A percentile compares a stretch with the other conserved stretches of the same genome.
phyloP scores from a whole-genome alignment of 176 grass and related monocot species.

The Musa itinerans region DNA sequence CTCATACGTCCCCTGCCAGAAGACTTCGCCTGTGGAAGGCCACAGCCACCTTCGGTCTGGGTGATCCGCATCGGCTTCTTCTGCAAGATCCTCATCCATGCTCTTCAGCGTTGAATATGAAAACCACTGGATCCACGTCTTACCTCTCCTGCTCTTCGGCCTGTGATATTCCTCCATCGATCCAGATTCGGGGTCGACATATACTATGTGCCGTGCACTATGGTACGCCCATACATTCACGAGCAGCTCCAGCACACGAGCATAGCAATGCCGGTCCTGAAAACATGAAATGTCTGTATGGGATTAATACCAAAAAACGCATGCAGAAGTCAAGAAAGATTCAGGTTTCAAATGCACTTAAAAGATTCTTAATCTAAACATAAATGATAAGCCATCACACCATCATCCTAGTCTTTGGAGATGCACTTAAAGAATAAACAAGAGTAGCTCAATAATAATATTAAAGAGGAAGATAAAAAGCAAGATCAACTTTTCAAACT shows the following conservation, averaged over 20 bases:
- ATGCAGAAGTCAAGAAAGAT: too few relatives aligned
- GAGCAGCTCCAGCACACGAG: conserved; percentile 71
- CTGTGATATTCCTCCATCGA: conserved; percentile 74
- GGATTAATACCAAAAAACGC: too few relatives aligned
- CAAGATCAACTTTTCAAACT: too few relatives aligned
- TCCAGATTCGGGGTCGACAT: conserved; percentile 72
- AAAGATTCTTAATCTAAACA: too few relatives aligned
- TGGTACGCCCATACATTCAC: conserved; percentile 94
- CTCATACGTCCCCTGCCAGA: conserved; percentile 81
- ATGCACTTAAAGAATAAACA: too few relatives aligned
- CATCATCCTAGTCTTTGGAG: too few relatives aligned
- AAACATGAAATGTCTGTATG: background rate
- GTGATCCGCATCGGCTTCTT: conserved; percentile 57
- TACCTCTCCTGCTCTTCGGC: conserved; percentile 40
- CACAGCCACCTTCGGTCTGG: conserved; percentile 58
- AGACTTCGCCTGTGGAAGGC: conserved; percentile 71
- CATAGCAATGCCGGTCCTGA: conserved; percentile 85
- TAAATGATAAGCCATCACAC: too few relatives aligned
- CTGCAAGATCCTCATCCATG: conserved; percentile 93
- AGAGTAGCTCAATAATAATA: too few relatives aligned
- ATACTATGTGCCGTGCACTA: conserved; percentile 65
- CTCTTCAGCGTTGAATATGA: conserved; percentile 58
- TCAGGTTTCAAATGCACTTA: too few relatives aligned
- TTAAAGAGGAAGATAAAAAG: too few relatives aligned
- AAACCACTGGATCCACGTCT: conserved; percentile 73